These are phyloP conservation scores for Histomonas meleagridis DNA, from an alignment of 208 protist species.

Conservation along the genomic window DNA sequence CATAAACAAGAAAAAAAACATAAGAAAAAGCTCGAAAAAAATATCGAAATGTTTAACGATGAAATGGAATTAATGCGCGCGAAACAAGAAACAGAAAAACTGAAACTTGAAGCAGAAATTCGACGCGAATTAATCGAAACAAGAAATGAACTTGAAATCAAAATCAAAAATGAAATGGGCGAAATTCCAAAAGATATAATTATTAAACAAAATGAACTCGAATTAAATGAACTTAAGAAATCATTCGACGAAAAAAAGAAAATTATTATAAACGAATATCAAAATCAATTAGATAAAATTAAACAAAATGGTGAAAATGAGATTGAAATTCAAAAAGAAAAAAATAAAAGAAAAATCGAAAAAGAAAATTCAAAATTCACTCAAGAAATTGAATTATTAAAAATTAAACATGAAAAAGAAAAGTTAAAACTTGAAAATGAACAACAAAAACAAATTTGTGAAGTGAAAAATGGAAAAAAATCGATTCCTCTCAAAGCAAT, in stretches of 20 bases:
- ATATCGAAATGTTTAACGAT: not conserved
- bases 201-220: not conserved
- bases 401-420: not conserved
- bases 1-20: not conserved
- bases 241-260: not conserved
- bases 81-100: not conserved
- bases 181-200: not conserved
- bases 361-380: not conserved
- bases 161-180: not conserved
- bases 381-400: not conserved
- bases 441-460: not conserved
- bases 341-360: not conserved
- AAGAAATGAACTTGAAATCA: not conserved
- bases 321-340: not conserved
- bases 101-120: not conserved
- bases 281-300: not conserved
- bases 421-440: not conserved
- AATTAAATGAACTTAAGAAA: not conserved
- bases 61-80: not conserved
- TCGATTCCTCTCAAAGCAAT: no score
- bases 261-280: not conserved
- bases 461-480: no score
- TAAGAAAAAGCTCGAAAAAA: not conserved
- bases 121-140: no score
- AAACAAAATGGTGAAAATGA: not conserved